Evolutionary conservation across 2,329 filamentous ascomycete genomes (phyloP).

Genomic region (Colletotrichum magnum): DNA sequence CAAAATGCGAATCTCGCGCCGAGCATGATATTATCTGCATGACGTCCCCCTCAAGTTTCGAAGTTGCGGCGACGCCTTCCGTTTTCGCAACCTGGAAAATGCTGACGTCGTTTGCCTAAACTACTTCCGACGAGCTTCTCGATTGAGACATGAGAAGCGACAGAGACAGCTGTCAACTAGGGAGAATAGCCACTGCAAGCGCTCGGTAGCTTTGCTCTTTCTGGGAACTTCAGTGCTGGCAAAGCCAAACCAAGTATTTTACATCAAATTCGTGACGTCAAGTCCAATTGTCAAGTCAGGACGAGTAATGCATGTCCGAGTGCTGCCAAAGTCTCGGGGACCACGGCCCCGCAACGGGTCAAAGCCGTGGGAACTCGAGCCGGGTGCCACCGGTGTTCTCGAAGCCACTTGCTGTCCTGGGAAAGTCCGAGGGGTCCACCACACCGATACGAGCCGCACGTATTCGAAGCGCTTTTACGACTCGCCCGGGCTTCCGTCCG

Average conservation of each 20-base stretch:
- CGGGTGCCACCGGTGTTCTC: background rate
- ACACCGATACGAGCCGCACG: constrained; percentile 3
- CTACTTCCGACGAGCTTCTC: too few relatives aligned
- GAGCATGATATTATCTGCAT: background rate
- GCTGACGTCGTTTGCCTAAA: too few relatives aligned
- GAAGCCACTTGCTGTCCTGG: background rate
- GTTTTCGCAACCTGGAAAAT: too few relatives aligned
- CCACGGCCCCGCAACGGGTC: constrained; percentile 23
- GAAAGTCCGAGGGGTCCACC: background rate
- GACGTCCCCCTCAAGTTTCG: background rate
- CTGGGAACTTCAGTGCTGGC: background rate
- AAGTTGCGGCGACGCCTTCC: background rate
- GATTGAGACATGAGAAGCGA: too few relatives aligned
- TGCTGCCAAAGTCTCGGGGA: constrained; percentile 14
- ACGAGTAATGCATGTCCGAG: background rate
- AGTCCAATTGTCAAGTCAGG: background rate
- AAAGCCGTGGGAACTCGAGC: constrained; percentile 11
- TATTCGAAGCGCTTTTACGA: constrained; percentile 3
- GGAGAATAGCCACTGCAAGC: too few relatives aligned
- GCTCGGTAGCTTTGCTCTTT: constrained; percentile 3
- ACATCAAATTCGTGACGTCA: background rate
- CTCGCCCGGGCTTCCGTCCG: constrained; percentile 6
- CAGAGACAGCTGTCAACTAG: too few relatives aligned
- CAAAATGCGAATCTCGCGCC: background rate
- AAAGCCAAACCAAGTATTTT: background rate